These are phyloP conservation scores for Plantago major DNA, from an alignment of 257 asterid species.

Conservation along the genomic window DNA sequence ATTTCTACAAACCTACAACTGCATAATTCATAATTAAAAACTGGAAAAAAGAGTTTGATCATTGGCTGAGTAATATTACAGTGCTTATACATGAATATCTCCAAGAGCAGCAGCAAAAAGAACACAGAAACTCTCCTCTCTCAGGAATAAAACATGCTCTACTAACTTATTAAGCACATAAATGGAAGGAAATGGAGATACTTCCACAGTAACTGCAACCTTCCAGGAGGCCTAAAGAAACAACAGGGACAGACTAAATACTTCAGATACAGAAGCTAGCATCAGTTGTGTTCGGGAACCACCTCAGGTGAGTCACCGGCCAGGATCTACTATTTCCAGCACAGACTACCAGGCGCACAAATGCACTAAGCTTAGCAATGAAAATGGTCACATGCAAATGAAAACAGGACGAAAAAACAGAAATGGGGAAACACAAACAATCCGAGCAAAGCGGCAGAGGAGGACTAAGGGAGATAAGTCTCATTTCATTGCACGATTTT, in stretches of 20 bases:
- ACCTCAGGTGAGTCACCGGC: slow-evolving; percentile 79
- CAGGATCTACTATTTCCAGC: slow-evolving; percentile 40
- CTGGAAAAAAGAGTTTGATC: neutral
- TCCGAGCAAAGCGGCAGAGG: slow-evolving; percentile 15
- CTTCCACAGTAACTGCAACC: slow-evolving; percentile 6
- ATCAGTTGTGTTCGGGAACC: slow-evolving; percentile 39
- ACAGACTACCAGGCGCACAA: slow-evolving; percentile 81
- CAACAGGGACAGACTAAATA: slow-evolving; percentile 19
- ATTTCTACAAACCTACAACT: too few species aligned
- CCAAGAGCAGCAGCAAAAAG: neutral
- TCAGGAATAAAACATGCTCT: neutral
- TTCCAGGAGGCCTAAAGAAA: slow-evolving; percentile 9
- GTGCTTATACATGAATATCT: slow-evolving; percentile 2
- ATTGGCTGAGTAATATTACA: slow-evolving; percentile 3
- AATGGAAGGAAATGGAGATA: slow-evolving; percentile 18
- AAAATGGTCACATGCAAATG: slow-evolving; percentile 16
- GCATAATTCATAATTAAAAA: neutral
- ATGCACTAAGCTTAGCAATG: slow-evolving; percentile 33
- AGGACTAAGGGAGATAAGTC: slow-evolving; percentile 18
- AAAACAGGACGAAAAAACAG: neutral
- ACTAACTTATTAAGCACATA: slow-evolving; percentile 6
- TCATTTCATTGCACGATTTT: slow-evolving; percentile 3
- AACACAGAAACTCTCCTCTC: slow-evolving; percentile 9
- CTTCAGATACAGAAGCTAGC: slow-evolving; percentile 34
- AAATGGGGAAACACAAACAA: slow-evolving; percentile 20